These are phyloP conservation scores for Ustulina deusta DNA, from an alignment of 2,329 filamentous ascomycete genomes.

Conservation along the genomic window DNA sequence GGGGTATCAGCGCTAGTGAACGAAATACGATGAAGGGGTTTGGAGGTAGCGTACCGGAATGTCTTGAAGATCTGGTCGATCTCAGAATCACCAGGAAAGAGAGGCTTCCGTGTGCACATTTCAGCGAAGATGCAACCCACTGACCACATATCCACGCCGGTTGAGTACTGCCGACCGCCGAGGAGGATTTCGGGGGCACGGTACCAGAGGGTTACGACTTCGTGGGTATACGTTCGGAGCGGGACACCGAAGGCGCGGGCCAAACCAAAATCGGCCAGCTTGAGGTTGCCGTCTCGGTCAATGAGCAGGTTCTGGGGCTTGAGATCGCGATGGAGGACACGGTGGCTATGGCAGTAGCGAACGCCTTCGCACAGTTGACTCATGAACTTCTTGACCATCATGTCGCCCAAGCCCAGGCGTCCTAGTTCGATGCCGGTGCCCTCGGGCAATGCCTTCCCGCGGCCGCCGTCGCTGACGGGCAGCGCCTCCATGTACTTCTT, in stretches of 20 bases:
- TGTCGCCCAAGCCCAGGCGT: slow-evolving; percentile 78
- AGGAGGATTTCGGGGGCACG: slow-evolving; percentile 90
- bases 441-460: slow-evolving; percentile 86
- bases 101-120: slow-evolving; percentile 93
- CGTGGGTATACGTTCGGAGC: slow-evolving; percentile 90
- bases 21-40: background rate
- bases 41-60: slow-evolving; percentile 74
- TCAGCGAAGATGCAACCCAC: slow-evolving; percentile 95
- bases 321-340: slow-evolving; percentile 86
- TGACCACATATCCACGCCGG: slow-evolving; percentile 96
- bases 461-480: slow-evolving; percentile 84
- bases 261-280: slow-evolving; percentile 90
- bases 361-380: slow-evolving; percentile 86
- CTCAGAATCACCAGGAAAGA: slow-evolving; percentile 93
- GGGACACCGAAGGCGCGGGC: slow-evolving; percentile 92
- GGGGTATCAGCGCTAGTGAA: slow-evolving; percentile 19
- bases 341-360: slow-evolving; percentile 88
- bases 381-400: slow-evolving; percentile 94
- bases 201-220: slow-evolving; percentile 96
- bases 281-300: slow-evolving; percentile 86
- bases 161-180: slow-evolving; percentile 91
- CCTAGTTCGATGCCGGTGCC: slow-evolving; percentile 73
- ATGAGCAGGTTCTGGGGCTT: slow-evolving; percentile 94
- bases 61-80: slow-evolving; percentile 97
- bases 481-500: slow-evolving; percentile 98